A percentile compares a stretch with the other conserved stretches of the same genome.
These are phyloP conservation scores for Curvularia spicifera DNA, from an alignment of 2,329 filamentous ascomycete genomes.

Conservation along the genomic window DNA sequence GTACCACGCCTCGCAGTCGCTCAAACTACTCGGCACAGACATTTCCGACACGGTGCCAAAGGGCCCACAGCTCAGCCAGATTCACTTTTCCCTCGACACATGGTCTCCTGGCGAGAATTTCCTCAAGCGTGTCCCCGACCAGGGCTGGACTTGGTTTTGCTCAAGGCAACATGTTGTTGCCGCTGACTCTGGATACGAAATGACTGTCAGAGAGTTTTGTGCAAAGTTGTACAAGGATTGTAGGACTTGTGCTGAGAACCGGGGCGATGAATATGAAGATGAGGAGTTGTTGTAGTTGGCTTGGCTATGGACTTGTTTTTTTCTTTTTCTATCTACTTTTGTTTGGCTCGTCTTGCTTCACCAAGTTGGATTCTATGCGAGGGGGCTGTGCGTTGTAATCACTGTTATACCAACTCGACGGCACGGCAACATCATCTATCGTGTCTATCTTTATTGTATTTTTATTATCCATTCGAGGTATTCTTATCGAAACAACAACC, in stretches of 20 bases:
- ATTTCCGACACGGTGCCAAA: conserved; percentile 6
- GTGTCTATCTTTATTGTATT: not conserved
- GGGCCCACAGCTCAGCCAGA: conserved; percentile 35
- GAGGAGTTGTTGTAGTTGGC: not conserved
- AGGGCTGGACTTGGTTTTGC: conserved; percentile 47
- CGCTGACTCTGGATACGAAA: conserved; percentile 25
- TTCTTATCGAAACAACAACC: not conserved
- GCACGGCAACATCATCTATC: no score
- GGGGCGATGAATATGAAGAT: conserved; percentile 21
- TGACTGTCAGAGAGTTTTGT: conserved; percentile 42
- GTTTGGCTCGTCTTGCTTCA: not conserved
- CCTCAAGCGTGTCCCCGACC: conserved; percentile 24
- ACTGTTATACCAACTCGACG: no score
- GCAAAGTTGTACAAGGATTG: conserved; percentile 40
- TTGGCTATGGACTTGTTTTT: not conserved
- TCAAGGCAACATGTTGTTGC: conserved; percentile 35
- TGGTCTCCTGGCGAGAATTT: conserved; percentile 48
- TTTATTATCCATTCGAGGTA: not conserved
- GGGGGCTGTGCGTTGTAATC: no score
- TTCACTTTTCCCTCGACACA: conserved; percentile 46
- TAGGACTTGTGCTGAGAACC: conserved; percentile 27
- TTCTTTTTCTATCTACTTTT: not conserved
- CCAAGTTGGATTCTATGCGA: not conserved
- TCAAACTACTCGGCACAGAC: conserved; percentile 40
- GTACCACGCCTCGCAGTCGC: conserved; percentile 45